Percentiles rank a stretch among this genome's conserved stretches.
Conservation (phyloP, 2,329 filamentous ascomycete genomes). For the Esteya vermicola region DNA sequence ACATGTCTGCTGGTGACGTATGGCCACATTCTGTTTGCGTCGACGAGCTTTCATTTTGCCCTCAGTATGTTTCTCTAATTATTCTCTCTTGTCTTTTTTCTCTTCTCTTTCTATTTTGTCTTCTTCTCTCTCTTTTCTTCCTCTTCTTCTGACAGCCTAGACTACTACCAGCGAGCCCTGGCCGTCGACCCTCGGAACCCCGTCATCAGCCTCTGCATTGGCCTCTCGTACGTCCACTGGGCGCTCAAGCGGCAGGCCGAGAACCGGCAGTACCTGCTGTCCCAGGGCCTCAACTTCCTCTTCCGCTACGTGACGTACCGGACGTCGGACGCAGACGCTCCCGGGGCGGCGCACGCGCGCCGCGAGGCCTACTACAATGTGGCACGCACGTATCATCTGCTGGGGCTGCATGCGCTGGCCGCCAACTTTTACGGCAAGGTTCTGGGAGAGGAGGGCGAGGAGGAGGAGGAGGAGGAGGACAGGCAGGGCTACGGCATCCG, state of each 20-base stretch:
- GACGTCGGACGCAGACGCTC: conserved; percentile 13
- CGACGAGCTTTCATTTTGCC: conserved; percentile 69
- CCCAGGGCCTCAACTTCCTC: conserved; percentile 74
- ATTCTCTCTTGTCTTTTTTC: background rate
- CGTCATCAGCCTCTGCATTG: conserved; percentile 68
- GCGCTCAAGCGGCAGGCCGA: conserved; percentile 79
- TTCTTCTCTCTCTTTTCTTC: background rate
- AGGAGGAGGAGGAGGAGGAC: background rate
- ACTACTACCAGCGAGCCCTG: conserved; percentile 71
- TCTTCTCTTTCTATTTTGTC: background rate
- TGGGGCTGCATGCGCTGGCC: conserved; percentile 61
- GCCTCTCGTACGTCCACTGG: conserved; percentile 75
- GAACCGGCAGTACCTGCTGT: conserved; percentile 76
- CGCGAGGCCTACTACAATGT: conserved; percentile 78
- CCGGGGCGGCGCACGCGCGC: conserved; percentile 16
- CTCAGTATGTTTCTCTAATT: conserved; percentile 38
- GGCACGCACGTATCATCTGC: conserved; percentile 58
- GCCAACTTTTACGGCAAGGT: conserved; percentile 51
- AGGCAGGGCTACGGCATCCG: conserved; percentile 11
- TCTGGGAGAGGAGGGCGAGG: conserved; percentile 22
- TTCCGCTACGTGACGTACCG: conserved; percentile 56
- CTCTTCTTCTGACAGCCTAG: conserved; percentile 19
- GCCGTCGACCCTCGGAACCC: conserved; percentile 64
- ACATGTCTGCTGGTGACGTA: conserved; percentile 76
- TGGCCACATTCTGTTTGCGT: conserved; percentile 75